Percentiles rank a stretch among this genome's conserved stretches.
Evolutionary conservation across 2,329 filamentous ascomycete species (phyloP).

Genomic region (Trichoderma polysporum): DNA sequence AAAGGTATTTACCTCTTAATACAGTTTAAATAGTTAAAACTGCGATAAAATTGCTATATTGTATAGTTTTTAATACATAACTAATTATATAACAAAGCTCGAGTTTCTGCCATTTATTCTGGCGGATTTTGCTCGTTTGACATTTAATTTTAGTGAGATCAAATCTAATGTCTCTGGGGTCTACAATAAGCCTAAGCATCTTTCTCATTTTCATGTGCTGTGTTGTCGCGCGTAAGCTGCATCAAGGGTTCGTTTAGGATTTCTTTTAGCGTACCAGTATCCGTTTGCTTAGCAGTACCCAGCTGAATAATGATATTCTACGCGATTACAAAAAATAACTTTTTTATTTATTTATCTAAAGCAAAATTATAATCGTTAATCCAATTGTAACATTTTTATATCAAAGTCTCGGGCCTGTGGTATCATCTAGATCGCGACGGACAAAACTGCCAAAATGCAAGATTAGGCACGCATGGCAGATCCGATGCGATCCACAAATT

Average conservation of each 20-base stretch:
- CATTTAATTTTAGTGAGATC: not conserved
- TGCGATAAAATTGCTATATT: not conserved
- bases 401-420: not conserved
- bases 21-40: not conserved
- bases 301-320: not conserved
- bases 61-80: not conserved
- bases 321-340: not conserved
- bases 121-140: not conserved
- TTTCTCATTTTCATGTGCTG: not conserved
- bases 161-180: not conserved
- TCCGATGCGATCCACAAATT: not conserved
- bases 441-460: not conserved
- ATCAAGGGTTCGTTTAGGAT: not conserved
- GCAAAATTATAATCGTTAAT: not conserved
- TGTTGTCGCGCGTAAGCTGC: not conserved
- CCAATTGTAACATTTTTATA: not conserved
- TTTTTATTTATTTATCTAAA: not conserved
- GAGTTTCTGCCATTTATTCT: not conserved
- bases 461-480: not conserved
- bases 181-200: not conserved
- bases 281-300: no score
- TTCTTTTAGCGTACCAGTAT: no score
- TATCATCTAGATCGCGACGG: not conserved
- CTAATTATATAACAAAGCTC: not conserved
- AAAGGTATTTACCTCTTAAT: not conserved